Base-by-base conservation (phyloP, 192 early-diverging fungal genomes). In the Umbelopsis vinacea region DNA sequence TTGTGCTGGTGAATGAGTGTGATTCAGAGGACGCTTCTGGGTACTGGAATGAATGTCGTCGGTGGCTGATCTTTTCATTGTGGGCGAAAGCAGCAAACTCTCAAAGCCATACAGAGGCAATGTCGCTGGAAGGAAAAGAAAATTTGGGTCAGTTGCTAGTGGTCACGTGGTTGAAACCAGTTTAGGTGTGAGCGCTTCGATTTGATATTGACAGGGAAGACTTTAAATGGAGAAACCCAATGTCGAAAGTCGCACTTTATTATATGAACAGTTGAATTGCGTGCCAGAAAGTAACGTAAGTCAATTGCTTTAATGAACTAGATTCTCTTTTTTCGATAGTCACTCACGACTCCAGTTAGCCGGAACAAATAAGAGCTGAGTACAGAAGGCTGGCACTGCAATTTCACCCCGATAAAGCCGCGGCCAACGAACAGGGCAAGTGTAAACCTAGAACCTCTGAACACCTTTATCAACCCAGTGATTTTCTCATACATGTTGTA, bases 391-490 rank as follows among this genome's bases (percentile, higher is more conserved):
- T 78, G 9, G 76, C 69, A 12, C 45, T 78, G 9, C 48, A 66
- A 9, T 68, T 74, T 54, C 76, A 78, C 54, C 76, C 76, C 33
- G 76, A 78, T 46, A 78, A 78, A 52, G 19, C 53, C 17, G 24
- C 73, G 11, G 23, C 22, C 37, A 45, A 70, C 43, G 33, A 35
- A 12, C 15, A 37, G 35, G 57, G 57, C 33, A 53, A 66, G 43
- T 45, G 40, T 43, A 12, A 11, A 43, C 40, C 40, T 7, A 43
- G 24, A 67, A 19, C 24, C 22, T 14, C 5, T 21, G 11, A 10
- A 50, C 40, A 6, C 11, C 22, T 46, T 4, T 24, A 23, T 43
- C 0, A 22, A n/a, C 6, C 22, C 22, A 24, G 43, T 12, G 48
- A 26, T 53, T 57, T 11, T 17, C 12, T 46, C 17, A 35, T 60